These are phyloP conservation scores for Rosa persica DNA, from an alignment of 306 rosid genomes.

Conservation along the genomic window DNA sequence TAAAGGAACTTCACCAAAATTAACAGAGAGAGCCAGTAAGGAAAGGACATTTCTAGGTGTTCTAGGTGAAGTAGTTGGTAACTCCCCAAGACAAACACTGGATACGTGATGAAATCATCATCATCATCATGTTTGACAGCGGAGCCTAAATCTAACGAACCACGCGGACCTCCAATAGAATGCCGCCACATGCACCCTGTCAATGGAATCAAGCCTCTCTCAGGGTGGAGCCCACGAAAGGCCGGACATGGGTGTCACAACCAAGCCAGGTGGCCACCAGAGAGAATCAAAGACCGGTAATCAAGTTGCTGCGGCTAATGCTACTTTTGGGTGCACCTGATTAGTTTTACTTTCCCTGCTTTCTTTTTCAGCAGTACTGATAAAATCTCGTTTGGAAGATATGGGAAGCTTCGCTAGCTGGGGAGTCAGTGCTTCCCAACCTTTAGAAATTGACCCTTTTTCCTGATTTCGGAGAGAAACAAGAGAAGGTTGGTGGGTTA, in stretches of 20 bases:
- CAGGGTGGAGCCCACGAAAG: background rate
- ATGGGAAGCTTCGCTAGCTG: background rate
- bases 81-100: background rate
- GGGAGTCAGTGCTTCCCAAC: background rate
- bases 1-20: background rate
- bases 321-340: background rate
- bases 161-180: too few relatives aligned
- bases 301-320: background rate
- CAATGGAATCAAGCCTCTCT: background rate
- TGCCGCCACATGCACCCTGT: background rate
- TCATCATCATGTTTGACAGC: background rate
- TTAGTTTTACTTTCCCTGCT: background rate
- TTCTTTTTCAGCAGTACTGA: background rate
- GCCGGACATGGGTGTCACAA: background rate
- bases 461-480: background rate
- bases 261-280: background rate
- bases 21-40: background rate
- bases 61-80: background rate
- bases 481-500: background rate
- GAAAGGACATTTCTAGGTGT: background rate
- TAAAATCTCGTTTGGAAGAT: background rate
- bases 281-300: background rate
- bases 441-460: background rate
- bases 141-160: background rate
- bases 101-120: background rate